Conservation (phyloP, 2,329 filamentous ascomycete genomes). For the Zalaria sp. region DNA sequence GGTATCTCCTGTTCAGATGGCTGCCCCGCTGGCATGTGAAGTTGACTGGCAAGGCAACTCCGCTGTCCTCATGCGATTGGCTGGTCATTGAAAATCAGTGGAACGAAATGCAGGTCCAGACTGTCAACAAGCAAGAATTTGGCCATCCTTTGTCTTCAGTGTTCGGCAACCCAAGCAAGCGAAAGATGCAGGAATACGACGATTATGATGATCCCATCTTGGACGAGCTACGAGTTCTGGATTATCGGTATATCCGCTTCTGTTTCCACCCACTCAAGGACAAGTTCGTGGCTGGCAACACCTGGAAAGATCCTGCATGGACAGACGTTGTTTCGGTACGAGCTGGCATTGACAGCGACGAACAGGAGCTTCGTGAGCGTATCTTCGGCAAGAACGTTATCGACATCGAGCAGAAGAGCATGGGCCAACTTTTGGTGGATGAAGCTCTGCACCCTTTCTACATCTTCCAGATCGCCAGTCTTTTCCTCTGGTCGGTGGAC, state of each 20-base stretch:
- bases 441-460: constrained; percentile 98
- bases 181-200: constrained; percentile 50
- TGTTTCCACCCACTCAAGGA: constrained; percentile 82
- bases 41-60: constrained; percentile 53
- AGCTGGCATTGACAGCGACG: constrained; percentile 72
- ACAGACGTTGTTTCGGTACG: constrained; percentile 61
- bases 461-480: constrained; percentile 89
- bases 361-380: constrained; percentile 66
- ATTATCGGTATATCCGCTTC: constrained; percentile 90
- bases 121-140: constrained; percentile 46
- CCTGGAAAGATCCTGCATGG: constrained; percentile 93
- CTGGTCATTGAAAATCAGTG: constrained; percentile 96
- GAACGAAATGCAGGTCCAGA: constrained; percentile 74
- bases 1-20: constrained; percentile 79
- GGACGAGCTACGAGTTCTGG: constrained; percentile 58
- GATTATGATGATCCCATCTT: constrained; percentile 65
- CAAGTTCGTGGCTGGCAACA: constrained; percentile 72
- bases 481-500: constrained; percentile 88
- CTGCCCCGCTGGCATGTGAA: constrained; percentile 74
- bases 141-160: constrained; percentile 50
- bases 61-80: constrained; percentile 70
- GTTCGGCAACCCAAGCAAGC: constrained; percentile 51
- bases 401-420: constrained; percentile 81
- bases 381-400: constrained; percentile 88
- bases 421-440: constrained; percentile 70